Base-by-base conservation (phyloP, 1,284 basidiomycete species). In the Afroboletus lepidellus region DNA sequence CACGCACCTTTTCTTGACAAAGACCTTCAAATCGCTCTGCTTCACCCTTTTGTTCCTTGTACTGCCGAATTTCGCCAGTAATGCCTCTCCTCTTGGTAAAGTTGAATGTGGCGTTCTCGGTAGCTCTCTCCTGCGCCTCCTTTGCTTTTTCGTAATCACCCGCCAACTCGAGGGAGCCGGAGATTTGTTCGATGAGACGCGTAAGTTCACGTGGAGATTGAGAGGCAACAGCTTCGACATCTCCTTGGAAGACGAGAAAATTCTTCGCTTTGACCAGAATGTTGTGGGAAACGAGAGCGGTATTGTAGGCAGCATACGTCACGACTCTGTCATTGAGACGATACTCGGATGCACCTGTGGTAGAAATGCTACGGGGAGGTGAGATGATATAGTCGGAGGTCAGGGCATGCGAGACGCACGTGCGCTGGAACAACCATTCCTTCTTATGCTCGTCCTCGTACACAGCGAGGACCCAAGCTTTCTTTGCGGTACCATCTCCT, bases 241-340 rank as follows among this genome's bases (percentile, higher is more conserved):
- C 97, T 50, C 97, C 97, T 71, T 98, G 94, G 74, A 99, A 99
- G n/a, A 99, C 97, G 50, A 99, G 86, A 67, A 99, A 99, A 76
- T 99, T 99, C 75, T 98, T 98, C 20, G 97, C 97, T 73, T 98
- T 98, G 67, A 99, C 95, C 51, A 99, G 90, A 64, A 99, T 93
- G 67, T 98, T 98, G 71, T 96, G 93, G 23, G 81, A 78, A 51
- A 90, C 80, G 29, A 98, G 85, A 16, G 91, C 87, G 12, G 84
- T 75, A 57, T 95, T 95, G 74, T 98, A 98, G 0, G 82, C 81
- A 25, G 85, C 81, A 69, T 94, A 94, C 0, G 90, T 87, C 43
- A 95, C 90, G 12, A 82, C 75, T 61, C 80, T 83, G 57, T 77
- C 74, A 69, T 98, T 92, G 45, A 97, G 78, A 61, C 84, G 87